phyloP scores from a whole-genome alignment of 2,329 filamentous ascomycete genomes.

The Aspergillus novoparasiticus region DNA sequence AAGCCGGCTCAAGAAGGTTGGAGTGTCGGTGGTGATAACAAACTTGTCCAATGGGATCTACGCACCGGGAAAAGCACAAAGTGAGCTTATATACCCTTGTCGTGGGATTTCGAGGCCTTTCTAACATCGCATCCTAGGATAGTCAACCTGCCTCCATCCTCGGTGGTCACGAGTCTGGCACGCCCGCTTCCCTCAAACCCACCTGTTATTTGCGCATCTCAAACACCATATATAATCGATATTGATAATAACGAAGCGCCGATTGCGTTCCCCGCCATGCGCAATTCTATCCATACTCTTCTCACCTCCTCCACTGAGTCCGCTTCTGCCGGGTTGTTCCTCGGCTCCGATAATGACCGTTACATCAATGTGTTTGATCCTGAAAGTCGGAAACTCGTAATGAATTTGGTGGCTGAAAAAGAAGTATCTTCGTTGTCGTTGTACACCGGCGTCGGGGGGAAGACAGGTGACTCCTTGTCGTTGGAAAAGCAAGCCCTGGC shows the following conservation, averaged over 20 bases:
- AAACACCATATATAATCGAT: slow-evolving; percentile 51
- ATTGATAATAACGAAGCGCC: slow-evolving; percentile 43
- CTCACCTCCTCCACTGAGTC: slow-evolving; percentile 44
- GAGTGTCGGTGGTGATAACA: slow-evolving; percentile 57
- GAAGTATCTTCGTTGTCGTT: slow-evolving; percentile 47
- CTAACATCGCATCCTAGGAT: slow-evolving; percentile 35
- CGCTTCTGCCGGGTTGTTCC: slow-evolving; percentile 42
- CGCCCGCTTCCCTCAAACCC: slow-evolving; percentile 44
- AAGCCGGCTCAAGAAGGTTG: slow-evolving; percentile 48
- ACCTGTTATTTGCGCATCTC: slow-evolving; percentile 54
- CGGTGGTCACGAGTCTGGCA: slow-evolving; percentile 42
- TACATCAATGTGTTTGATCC: slow-evolving; percentile 55
- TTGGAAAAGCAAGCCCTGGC: slow-evolving; percentile 47
- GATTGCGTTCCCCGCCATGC: slow-evolving; percentile 51
- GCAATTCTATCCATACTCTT: slow-evolving; percentile 51
- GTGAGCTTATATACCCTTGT: slow-evolving; percentile 32
- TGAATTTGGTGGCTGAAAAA: slow-evolving; percentile 52
- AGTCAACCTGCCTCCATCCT: slow-evolving; percentile 46
- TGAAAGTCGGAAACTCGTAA: slow-evolving; percentile 44
- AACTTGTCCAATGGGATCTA: slow-evolving; percentile 56
- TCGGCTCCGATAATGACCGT: slow-evolving; percentile 53
- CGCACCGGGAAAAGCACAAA: slow-evolving; percentile 44
- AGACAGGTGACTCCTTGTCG: slow-evolving; percentile 17
- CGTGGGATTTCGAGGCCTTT: slow-evolving; percentile 3
- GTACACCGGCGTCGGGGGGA: slow-evolving; percentile 28